Evolutionary conservation across 371 early-diverging fungal genomes (phyloP).

Genomic region (Mortierella sp.): DNA sequence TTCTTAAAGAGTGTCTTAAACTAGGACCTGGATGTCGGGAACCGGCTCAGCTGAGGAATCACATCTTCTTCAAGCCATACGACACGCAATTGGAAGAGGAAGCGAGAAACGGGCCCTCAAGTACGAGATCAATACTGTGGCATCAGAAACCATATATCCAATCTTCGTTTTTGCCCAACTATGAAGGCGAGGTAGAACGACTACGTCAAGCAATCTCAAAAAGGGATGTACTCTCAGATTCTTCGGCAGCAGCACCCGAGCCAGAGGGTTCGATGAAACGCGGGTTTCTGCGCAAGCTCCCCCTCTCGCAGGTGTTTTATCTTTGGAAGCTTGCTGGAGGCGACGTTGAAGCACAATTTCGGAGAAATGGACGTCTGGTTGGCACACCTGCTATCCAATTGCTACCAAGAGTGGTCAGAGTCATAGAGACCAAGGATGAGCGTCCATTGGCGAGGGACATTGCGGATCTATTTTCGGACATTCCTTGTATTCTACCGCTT

Average conservation of each 20-base stretch:
- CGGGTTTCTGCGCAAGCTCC: slow-evolving; percentile 45
- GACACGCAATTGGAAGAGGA: not conserved
- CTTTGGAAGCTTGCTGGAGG: slow-evolving; percentile 76
- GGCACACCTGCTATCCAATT: slow-evolving; percentile 71
- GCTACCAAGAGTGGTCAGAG: slow-evolving; percentile 61
- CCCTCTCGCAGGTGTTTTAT: slow-evolving; percentile 65
- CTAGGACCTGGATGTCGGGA: slow-evolving; percentile 20
- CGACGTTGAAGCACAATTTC: slow-evolving; percentile 69
- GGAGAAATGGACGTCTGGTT: slow-evolving; percentile 63
- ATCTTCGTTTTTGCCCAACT: slow-evolving; percentile 25
- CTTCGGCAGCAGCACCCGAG: not conserved
- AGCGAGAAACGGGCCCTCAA: not conserved
- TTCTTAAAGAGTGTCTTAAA: slow-evolving; percentile 29
- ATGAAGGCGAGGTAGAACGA: slow-evolving; percentile 44
- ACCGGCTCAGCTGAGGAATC: slow-evolving; percentile 24
- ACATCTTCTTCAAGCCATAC: slow-evolving; percentile 27
- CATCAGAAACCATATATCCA: slow-evolving; percentile 39
- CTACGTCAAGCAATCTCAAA: slow-evolving; percentile 21
- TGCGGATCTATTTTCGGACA: slow-evolving; percentile 67
- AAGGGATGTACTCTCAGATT: not conserved
- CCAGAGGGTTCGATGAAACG: slow-evolving; percentile 9
- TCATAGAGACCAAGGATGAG: slow-evolving; percentile 59
- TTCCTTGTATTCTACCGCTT: slow-evolving; percentile 59
- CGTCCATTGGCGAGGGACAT: slow-evolving; percentile 45
- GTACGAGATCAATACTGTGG: slow-evolving; percentile 16